These are phyloP conservation scores for Salinomyces thailandicus DNA, from an alignment of 2,329 filamentous ascomycete species.

Conservation along the genomic window DNA sequence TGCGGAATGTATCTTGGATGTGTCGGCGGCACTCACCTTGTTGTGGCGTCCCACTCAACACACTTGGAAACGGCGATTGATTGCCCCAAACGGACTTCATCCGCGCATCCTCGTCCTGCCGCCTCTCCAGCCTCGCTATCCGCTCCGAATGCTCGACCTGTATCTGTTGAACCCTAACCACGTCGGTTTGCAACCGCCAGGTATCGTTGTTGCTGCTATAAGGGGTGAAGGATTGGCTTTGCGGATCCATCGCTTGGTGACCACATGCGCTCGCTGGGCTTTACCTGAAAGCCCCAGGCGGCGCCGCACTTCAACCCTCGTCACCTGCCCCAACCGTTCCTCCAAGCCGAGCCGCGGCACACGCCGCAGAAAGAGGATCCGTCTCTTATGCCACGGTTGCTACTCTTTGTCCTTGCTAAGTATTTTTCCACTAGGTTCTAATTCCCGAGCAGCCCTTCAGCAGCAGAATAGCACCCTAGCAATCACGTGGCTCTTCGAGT, in stretches of 20 bases:
- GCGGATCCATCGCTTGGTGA: slow-evolving; percentile 45
- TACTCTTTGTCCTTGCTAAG: no score
- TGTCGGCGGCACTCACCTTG: slow-evolving; percentile 68
- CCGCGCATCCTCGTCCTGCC: slow-evolving; percentile 52
- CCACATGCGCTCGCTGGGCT: slow-evolving; percentile 2
- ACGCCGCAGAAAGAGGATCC: not conserved
- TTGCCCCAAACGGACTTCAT: slow-evolving; percentile 82
- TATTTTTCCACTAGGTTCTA: no score
- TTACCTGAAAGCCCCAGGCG: not conserved
- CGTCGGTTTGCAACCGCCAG: slow-evolving; percentile 54
- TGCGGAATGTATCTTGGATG: not conserved
- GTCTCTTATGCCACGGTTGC: not conserved
- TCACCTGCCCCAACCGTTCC: not conserved
- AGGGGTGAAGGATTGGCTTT: slow-evolving; percentile 51
- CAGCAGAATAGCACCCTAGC: no score
- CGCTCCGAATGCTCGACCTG: slow-evolving; percentile 53
- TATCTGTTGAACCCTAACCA: slow-evolving; percentile 49
- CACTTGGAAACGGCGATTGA: slow-evolving; percentile 76
- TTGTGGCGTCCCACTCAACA: slow-evolving; percentile 64
- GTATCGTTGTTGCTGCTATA: slow-evolving; percentile 44
- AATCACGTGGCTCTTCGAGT: no score
- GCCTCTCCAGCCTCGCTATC: slow-evolving; percentile 50
- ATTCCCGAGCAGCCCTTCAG: no score
- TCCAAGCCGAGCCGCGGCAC: not conserved
- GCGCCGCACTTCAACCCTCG: not conserved